Conservation (phyloP, 169 alveolate genomes). For the Eimeria sp. region DNA sequence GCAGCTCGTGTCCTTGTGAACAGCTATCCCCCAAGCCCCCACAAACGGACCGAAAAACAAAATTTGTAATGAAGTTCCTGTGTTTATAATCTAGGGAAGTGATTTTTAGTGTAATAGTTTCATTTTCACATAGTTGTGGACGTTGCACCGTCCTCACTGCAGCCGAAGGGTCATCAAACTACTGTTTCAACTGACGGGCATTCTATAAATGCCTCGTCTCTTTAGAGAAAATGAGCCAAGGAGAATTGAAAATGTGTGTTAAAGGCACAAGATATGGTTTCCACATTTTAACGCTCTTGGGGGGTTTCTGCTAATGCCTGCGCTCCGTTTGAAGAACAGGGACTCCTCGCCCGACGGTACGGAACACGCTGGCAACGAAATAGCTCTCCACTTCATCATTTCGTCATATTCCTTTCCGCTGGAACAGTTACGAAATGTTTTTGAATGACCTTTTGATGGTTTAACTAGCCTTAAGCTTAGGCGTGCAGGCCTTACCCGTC, state of each 20-base stretch:
- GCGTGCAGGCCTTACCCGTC: background rate
- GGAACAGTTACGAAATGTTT: background rate
- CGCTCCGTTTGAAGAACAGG: background rate
- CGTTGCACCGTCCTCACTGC: background rate
- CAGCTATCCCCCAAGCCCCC: too few relatives aligned
- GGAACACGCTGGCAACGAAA: too few relatives aligned
- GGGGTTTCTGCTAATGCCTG: background rate
- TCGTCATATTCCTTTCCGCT: background rate
- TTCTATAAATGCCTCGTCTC: background rate
- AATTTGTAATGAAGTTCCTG: background rate
- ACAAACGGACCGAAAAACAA: too few relatives aligned
- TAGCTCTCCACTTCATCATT: background rate
- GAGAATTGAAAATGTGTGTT: background rate
- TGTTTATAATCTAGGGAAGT: background rate
- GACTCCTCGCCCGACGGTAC: too few relatives aligned
- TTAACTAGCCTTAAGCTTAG: background rate
- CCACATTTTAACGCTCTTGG: background rate
- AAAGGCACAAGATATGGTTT: background rate
- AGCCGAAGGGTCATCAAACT: background rate
- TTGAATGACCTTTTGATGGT: background rate
- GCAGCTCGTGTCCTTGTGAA: background rate
- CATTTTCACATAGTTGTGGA: background rate
- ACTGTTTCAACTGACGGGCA: background rate
- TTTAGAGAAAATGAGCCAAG: background rate
- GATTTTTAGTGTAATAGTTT: background rate